Evolutionary conservation across 2,329 filamentous ascomycete species (phyloP).

Genomic region (Reticulascus tulasneorum): DNA sequence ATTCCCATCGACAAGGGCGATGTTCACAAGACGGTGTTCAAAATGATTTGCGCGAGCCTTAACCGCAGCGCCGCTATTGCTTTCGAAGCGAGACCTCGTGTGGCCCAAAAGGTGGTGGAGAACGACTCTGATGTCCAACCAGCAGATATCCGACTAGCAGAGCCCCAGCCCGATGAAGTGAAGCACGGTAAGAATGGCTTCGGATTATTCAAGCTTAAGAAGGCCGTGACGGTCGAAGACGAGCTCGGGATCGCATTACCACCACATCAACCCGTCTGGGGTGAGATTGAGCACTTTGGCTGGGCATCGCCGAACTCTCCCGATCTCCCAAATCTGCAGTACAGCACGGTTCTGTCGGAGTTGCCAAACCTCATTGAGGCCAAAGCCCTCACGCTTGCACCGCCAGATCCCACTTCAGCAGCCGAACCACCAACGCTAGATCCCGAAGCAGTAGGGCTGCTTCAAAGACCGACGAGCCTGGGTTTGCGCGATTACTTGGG

Average conservation of each 20-base stretch:
- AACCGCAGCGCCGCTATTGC: constrained; percentile 76
- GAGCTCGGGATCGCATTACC: constrained; percentile 45
- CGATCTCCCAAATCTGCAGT: constrained; percentile 78
- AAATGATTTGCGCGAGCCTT: constrained; percentile 70
- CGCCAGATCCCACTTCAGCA: constrained; percentile 40
- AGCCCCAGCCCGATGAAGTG: constrained; percentile 14
- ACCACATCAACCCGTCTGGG: constrained; percentile 62
- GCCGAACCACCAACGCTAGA: constrained; percentile 50
- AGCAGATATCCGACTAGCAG: constrained; percentile 5
- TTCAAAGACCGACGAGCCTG: constrained; percentile 69
- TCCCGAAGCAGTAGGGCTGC: constrained; percentile 61
- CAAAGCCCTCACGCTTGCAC: constrained; percentile 83
- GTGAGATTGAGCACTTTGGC: constrained; percentile 76
- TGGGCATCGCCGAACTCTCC: constrained; percentile 78
- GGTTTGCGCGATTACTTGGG: constrained; percentile 74
- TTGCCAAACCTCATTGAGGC: constrained; percentile 88
- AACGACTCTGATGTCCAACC: constrained; percentile 10
- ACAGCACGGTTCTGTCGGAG: constrained; percentile 75
- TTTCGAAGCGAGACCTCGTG: constrained; percentile 69
- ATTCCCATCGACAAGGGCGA: constrained; percentile 84
- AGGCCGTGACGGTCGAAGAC: constrained; percentile 30
- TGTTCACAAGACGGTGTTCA: constrained; percentile 68
- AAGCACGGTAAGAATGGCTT: constrained; percentile 15
- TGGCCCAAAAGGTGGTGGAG: constrained; percentile 28
- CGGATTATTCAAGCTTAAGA: constrained; percentile 25